phyloP scores from a whole-genome alignment of 768 basidiomycete genomes.

The Suillus cothurnatus region DNA sequence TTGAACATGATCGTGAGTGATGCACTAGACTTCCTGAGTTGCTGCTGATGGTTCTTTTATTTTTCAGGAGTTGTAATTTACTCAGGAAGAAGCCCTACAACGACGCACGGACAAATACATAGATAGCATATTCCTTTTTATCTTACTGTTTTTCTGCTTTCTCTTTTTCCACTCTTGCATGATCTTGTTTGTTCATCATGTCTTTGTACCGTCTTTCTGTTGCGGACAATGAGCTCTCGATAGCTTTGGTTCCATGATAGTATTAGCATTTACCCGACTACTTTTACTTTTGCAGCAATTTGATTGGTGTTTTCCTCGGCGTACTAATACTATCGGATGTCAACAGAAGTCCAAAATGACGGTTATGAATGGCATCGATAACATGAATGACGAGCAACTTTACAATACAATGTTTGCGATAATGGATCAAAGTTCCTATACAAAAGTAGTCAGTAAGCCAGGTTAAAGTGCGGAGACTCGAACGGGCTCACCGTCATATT shows the following conservation, averaged over 20 bases:
- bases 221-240: neutral
- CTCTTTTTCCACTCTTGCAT: neutral
- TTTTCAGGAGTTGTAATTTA: slow-evolving; percentile 3
- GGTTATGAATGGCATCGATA: neutral
- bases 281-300: neutral
- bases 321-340: neutral
- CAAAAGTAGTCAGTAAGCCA: neutral
- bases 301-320: neutral
- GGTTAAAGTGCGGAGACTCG: neutral
- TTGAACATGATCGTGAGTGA: slow-evolving; percentile 67
- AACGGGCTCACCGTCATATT: slow-evolving; percentile 61
- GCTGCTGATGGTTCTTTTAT: neutral
- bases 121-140: slow-evolving; percentile 2
- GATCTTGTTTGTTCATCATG: slow-evolving; percentile 2
- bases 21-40: neutral
- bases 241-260: neutral
- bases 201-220: neutral
- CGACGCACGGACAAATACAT: slow-evolving; percentile 1
- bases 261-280: neutral
- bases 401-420: neutral
- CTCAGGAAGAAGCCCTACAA: neutral
- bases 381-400: neutral
- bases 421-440: slow-evolving; percentile 14
- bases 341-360: neutral
- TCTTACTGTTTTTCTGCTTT: neutral